A percentile compares a stretch with the other conserved stretches of the same genome.
These are phyloP conservation scores for Maudiozyma saulgeensis DNA, from an alignment of 805 yeast genomes.

Conservation along the genomic window DNA sequence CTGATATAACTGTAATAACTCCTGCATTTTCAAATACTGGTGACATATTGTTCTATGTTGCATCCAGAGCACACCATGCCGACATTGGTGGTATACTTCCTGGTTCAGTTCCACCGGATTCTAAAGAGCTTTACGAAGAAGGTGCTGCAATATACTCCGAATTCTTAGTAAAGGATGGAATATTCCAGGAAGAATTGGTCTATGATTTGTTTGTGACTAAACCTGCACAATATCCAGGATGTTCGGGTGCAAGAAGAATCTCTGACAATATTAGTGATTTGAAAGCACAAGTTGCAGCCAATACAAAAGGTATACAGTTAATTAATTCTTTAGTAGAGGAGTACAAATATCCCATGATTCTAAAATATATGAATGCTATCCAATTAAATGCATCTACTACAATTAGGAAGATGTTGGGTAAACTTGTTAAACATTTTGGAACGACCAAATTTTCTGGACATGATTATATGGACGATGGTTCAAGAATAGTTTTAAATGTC, in stretches of 20 bases:
- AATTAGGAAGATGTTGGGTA: constrained; percentile 47
- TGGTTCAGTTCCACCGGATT: constrained; percentile 91
- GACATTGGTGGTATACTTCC: constrained; percentile 91
- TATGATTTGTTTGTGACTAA: constrained; percentile 52
- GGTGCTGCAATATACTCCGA: constrained; percentile 84
- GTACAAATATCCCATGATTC: constrained; percentile 49
- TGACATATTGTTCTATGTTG: constrained; percentile 71
- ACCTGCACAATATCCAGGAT: constrained; percentile 76
- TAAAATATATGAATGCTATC: constrained; percentile 71
- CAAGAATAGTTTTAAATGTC: constrained; percentile 49
- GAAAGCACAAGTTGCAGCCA: constrained; percentile 83
- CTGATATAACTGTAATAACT: constrained; percentile 86
- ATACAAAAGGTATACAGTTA: constrained; percentile 70
- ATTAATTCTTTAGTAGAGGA: constrained; percentile 52
- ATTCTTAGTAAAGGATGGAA: constrained; percentile 59
- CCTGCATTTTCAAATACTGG: constrained; percentile 65
- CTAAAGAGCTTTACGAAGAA: constrained; percentile 76
- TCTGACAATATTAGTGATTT: constrained; percentile 77
- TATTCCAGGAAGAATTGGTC: constrained; percentile 65
- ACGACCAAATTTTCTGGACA: constrained; percentile 36
- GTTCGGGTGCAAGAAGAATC: constrained; percentile 80
- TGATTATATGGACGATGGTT: constrained; percentile 78
- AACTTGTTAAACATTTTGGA: constrained; percentile 36
- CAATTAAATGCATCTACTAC: constrained; percentile 69
- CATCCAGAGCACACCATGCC: constrained; percentile 93